Conservation (phyloP, 768 basidiomycete genomes). For the Russula vinacea region DNA sequence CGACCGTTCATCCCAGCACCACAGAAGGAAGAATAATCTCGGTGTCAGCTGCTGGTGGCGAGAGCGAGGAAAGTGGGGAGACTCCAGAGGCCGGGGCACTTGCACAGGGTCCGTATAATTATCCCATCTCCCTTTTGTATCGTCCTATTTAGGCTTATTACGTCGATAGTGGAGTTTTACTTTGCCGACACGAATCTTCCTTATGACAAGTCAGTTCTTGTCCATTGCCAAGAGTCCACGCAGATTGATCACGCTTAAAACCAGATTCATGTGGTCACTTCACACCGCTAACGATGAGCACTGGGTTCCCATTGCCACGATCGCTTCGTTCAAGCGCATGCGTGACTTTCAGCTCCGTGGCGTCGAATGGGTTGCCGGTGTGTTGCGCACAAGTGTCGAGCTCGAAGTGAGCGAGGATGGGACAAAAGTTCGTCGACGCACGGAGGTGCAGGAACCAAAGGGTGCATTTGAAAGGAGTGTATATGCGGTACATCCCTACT, state of each 20-base stretch:
- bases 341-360: conserved; percentile 61
- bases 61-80: conserved; percentile 26
- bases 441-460: conserved; percentile 74
- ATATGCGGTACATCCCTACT: conserved; percentile 68
- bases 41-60: neutral
- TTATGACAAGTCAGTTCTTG: conserved; percentile 65
- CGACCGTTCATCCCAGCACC: neutral
- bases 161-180: conserved; percentile 81
- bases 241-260: neutral
- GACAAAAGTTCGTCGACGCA: conserved; percentile 67
- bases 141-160: neutral
- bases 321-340: conserved; percentile 96
- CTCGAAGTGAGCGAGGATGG: conserved; percentile 76
- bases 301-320: conserved; percentile 84
- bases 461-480: conserved; percentile 79
- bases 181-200: conserved; percentile 96
- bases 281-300: conserved; percentile 78
- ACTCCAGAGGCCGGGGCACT: conserved; percentile 49
- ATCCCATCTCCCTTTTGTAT: neutral
- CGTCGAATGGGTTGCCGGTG: conserved; percentile 63
- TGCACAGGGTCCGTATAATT: conserved; percentile 49
- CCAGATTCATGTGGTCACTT: conserved; percentile 94
- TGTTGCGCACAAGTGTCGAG: conserved; percentile 51
- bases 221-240: neutral
- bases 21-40: neutral